A percentile compares a stretch with the other conserved stretches of the same genome.
phyloP scores from a whole-genome alignment of 345 rosid species.

The Pistacia integerrima region DNA sequence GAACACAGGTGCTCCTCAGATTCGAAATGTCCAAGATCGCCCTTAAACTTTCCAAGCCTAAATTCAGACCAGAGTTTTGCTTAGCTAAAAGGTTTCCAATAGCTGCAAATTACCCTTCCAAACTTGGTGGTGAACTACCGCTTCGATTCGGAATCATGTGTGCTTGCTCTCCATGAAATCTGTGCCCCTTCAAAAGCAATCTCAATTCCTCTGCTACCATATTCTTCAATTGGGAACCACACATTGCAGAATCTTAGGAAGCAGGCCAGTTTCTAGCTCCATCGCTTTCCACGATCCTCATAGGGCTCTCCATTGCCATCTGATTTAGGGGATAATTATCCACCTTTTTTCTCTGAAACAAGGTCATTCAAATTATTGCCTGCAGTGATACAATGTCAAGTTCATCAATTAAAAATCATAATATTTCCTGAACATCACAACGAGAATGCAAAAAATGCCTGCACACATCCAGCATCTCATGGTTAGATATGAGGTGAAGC shows the following conservation, averaged over 20 bases:
- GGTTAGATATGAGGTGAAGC: neutral
- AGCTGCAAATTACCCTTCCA: constrained; percentile 94
- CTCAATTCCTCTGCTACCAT: constrained; percentile 84
- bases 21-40: too few species aligned
- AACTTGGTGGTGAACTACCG: constrained; percentile 96
- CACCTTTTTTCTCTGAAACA: constrained; percentile 22
- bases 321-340: constrained; percentile 23
- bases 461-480: neutral
- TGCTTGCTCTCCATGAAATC: constrained; percentile 46
- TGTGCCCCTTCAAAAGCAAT: constrained; percentile 64
- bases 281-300: constrained; percentile 71
- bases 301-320: constrained; percentile 85
- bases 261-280: constrained; percentile 58
- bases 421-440: neutral
- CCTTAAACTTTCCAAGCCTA: constrained; percentile 45
- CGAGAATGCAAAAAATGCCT: neutral
- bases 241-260: constrained; percentile 50
- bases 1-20: too few species aligned
- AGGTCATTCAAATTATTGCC: constrained; percentile 27
- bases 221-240: constrained; percentile 53
- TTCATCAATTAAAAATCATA: neutral
- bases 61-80: constrained; percentile 37
- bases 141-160: constrained; percentile 73
- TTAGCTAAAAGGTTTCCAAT: constrained; percentile 69
- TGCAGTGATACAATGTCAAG: neutral